Conservation (phyloP, 164 flowering plant genomes). For the Cinnamomum chago region DNA sequence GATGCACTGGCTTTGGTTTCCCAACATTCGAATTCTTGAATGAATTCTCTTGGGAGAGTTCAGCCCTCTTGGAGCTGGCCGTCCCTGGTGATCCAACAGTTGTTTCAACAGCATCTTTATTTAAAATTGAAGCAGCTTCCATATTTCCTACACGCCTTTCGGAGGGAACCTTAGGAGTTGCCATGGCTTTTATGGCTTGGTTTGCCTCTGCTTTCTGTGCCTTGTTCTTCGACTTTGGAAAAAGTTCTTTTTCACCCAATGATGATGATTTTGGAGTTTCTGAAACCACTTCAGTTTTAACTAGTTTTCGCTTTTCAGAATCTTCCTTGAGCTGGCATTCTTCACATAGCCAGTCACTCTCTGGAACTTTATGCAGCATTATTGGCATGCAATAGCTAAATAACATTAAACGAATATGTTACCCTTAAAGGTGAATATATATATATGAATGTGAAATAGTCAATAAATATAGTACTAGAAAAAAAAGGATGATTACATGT, state of each 20-base stretch:
- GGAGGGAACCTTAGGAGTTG: no score
- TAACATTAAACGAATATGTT: conserved; percentile 6
- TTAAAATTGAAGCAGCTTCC: no score
- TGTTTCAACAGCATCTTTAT: conserved; percentile 24
- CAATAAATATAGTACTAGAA: neutral
- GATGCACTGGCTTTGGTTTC: conserved; percentile 36
- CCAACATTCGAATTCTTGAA: conserved; percentile 54
- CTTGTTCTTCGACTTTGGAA: conserved; percentile 26
- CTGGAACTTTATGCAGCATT: conserved; percentile 56
- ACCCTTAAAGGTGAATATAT: neutral
- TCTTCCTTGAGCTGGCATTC: conserved; percentile 67
- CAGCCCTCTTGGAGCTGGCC: conserved; percentile 31
- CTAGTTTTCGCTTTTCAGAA: conserved; percentile 36
- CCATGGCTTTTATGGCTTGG: no score
- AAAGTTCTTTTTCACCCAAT: conserved; percentile 21
- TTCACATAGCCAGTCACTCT: conserved; percentile 56
- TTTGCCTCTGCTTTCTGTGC: no score
- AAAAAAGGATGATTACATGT: conserved; percentile 50
- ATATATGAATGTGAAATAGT: no score
- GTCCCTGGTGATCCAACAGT: conserved; percentile 35
- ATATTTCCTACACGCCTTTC: no score
- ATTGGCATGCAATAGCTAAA: conserved; percentile 87
- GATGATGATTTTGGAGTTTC: conserved; percentile 13
- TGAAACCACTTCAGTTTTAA: conserved; percentile 23
- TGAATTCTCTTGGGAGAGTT: conserved; percentile 48